phyloP scores from a whole-genome alignment of 768 basidiomycete genomes.

The Solioccasus polychromus region DNA sequence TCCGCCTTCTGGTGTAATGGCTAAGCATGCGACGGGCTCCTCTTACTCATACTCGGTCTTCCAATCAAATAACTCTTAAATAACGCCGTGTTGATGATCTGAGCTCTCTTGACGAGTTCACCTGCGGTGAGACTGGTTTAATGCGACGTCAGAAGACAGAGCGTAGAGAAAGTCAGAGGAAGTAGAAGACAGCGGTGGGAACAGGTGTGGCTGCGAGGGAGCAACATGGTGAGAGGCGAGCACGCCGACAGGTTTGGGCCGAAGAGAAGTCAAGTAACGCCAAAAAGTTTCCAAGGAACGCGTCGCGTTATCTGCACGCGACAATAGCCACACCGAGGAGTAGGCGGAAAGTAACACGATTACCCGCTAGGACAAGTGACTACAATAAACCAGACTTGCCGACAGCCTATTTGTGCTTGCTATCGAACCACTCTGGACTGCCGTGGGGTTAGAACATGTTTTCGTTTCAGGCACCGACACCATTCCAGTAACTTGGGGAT shows the following conservation, averaged over 20 bases:
- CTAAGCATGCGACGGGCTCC: too few species aligned
- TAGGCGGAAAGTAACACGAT: background rate
- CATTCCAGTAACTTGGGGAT: too few species aligned
- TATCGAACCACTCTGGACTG: too few species aligned
- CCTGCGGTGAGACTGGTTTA: conserved; percentile 74
- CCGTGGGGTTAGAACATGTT: too few species aligned
- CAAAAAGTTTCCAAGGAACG: conserved; percentile 85
- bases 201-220: conserved; percentile 64
- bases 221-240: conserved; percentile 68
- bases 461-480: too few species aligned
- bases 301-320: conserved; percentile 50
- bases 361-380: background rate
- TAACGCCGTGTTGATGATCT: conserved; percentile 92
- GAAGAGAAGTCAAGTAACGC: conserved; percentile 83
- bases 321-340: background rate
- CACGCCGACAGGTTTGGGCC: conserved; percentile 80
- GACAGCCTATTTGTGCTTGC: conserved; percentile 29
- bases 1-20: too few species aligned
- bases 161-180: conserved; percentile 73
- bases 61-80: conserved; percentile 90
- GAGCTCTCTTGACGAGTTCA: conserved; percentile 83
- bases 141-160: conserved; percentile 66
- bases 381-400: conserved; percentile 31
- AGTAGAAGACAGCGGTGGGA: conserved; percentile 67
- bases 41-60: conserved; percentile 71